These are phyloP conservation scores for Myochromella boudieri DNA, from an alignment of 768 basidiomycete species.

Conservation along the genomic window DNA sequence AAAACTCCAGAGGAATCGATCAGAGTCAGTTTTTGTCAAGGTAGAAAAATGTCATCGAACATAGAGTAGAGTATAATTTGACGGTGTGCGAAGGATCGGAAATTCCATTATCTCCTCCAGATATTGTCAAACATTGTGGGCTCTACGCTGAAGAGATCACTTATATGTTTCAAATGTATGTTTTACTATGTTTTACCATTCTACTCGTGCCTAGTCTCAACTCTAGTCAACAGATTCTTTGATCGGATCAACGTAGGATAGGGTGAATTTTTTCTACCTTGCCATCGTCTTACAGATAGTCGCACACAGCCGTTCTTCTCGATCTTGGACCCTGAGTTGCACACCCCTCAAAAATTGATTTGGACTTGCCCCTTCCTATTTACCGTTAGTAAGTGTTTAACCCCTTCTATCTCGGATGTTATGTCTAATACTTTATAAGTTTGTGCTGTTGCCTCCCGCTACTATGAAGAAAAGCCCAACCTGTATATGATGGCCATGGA, in stretches of 20 bases:
- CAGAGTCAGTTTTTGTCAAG: constrained; percentile 31
- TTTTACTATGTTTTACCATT: constrained; percentile 1
- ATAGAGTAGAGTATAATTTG: too few relatives aligned
- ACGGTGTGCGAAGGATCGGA: neutral
- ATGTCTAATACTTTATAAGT: too few relatives aligned
- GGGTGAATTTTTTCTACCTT: too few relatives aligned
- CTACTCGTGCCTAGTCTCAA: neutral
- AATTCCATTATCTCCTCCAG: constrained; percentile 31
- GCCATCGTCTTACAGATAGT: constrained; percentile 26
- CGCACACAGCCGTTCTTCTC: constrained; percentile 51
- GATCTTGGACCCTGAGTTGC: constrained; percentile 55
- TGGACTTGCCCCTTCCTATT: constrained; percentile 59
- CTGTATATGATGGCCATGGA: constrained; percentile 59
- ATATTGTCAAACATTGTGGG: constrained; percentile 45
- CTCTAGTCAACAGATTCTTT: constrained; percentile 46
- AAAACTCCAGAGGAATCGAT: constrained; percentile 37
- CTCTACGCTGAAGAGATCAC: constrained; percentile 52
- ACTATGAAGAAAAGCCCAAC: constrained; percentile 53
- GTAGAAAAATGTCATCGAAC: constrained; percentile 19
- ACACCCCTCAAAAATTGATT: constrained; percentile 52
- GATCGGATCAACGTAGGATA: constrained; percentile 51
- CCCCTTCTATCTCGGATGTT: neutral
- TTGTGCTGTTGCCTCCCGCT: constrained; percentile 69
- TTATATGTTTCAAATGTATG: constrained; percentile 54
- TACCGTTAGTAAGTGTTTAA: constrained; percentile 51